Conservation (phyloP, 305 asterid species). For the Solanum hybrid region DNA sequence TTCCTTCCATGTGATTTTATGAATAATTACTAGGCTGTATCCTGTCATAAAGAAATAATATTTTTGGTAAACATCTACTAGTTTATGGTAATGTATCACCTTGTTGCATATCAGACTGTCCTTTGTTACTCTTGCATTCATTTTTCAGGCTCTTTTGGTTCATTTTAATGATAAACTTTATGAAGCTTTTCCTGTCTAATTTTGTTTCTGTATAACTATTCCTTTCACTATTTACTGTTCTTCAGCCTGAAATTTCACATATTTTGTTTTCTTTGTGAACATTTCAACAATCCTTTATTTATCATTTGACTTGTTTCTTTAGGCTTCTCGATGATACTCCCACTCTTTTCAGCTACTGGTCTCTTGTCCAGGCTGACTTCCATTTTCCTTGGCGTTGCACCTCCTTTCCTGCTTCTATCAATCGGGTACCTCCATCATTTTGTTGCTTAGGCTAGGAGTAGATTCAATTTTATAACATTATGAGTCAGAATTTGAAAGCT, state of each 20-base stretch:
- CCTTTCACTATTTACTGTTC: neutral
- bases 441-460: neutral
- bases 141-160: neutral
- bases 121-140: neutral
- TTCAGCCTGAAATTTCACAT: neutral
- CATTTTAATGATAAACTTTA: neutral
- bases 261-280: conserved; percentile 1
- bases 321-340: conserved; percentile 78
- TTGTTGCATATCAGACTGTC: neutral
- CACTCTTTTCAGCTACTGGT: conserved; percentile 70
- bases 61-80: neutral
- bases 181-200: neutral
- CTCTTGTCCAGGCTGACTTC: conserved; percentile 77
- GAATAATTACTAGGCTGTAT: neutral
- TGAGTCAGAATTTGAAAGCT: neutral
- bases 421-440: conserved; percentile 59
- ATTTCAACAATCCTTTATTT: neutral
- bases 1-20: neutral
- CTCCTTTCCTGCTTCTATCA: conserved; percentile 84
- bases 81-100: neutral
- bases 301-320: conserved; percentile 14
- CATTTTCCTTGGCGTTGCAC: conserved; percentile 88
- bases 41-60: neutral
- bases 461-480: neutral
- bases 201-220: neutral